These are phyloP conservation scores for sunflower (Helianthus annuus) DNA, from an alignment of 129 eudicot genomes.

Conservation along the genomic window DNA sequence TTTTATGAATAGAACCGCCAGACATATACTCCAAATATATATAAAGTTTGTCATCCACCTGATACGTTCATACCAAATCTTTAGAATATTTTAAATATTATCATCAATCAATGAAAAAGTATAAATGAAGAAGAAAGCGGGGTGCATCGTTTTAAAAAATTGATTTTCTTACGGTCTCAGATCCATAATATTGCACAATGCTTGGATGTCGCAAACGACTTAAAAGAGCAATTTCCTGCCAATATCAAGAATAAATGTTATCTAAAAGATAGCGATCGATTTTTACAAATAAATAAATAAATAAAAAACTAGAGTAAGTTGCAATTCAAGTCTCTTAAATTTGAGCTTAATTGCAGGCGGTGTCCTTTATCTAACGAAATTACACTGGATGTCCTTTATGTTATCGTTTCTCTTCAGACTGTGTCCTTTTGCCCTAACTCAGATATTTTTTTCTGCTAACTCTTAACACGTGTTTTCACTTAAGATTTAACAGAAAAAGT, in stretches of 20 bases:
- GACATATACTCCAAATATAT: constrained; percentile 78
- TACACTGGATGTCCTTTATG: too few relatives aligned
- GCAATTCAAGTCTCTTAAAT: too few relatives aligned
- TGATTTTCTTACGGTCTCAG: constrained; percentile 44
- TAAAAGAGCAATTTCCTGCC: constrained; percentile 61
- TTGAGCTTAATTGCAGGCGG: too few relatives aligned
- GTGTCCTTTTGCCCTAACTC: too few relatives aligned
- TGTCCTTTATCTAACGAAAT: too few relatives aligned
- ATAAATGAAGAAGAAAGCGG: background rate
- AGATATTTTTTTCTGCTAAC: too few relatives aligned
- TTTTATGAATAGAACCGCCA: constrained; percentile 78
- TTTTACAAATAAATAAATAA: constrained; percentile 4
- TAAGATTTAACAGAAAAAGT: too few relatives aligned
- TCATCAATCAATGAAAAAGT: background rate
- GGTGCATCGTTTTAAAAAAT: background rate
- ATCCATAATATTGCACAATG: constrained; percentile 64
- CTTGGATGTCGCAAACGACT: constrained; percentile 67
- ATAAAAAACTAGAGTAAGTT: too few relatives aligned
- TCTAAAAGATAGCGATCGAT: background rate
- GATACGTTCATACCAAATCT: constrained; percentile 16
- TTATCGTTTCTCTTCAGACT: too few relatives aligned
- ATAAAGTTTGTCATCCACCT: constrained; percentile 68
- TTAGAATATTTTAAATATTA: constrained; percentile 4
- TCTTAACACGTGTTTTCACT: too few relatives aligned
- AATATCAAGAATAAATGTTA: constrained; percentile 15